phyloP scores from a whole-genome alignment of 805 yeast genomes.

The Candida schatavii region DNA sequence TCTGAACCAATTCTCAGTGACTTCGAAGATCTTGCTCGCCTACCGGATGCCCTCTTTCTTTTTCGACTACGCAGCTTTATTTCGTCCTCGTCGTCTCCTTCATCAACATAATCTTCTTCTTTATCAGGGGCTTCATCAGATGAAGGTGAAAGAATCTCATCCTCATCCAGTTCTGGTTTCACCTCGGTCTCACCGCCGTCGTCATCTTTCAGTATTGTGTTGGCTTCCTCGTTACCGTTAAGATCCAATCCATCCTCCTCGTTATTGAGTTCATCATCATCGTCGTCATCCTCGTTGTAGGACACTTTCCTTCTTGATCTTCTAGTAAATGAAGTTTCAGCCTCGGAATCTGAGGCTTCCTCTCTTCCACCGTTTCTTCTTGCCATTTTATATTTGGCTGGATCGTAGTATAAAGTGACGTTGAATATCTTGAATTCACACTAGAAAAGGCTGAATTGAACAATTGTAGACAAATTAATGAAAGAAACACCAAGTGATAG shows the following conservation, averaged over 20 bases:
- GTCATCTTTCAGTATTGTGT: conserved; percentile 7
- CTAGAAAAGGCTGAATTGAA: background rate
- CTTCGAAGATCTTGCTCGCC: background rate
- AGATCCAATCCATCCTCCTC: too few relatives aligned
- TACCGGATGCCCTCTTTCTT: conserved; percentile 9
- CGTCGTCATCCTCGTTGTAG: conserved; percentile 14
- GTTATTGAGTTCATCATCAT: conserved; percentile 13
- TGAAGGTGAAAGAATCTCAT: conserved; percentile 6
- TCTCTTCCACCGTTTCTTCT: conserved; percentile 1
- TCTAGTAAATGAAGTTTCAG: background rate
- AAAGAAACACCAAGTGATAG: too few relatives aligned
- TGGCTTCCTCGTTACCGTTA: conserved; percentile 26
- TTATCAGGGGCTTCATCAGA: conserved; percentile 8
- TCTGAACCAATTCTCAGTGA: conserved; percentile 15
- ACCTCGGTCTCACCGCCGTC: conserved; percentile 9
- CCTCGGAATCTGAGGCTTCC: conserved; percentile 2
- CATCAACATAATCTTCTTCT: conserved; percentile 16
- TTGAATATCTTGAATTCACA: background rate
- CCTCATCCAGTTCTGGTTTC: conserved; percentile 13
- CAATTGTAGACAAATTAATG: background rate
- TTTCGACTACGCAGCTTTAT: conserved; percentile 13
- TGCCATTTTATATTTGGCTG: conserved; percentile 6
- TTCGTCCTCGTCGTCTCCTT: conserved; percentile 19
- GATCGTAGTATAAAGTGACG: conserved; percentile 5
- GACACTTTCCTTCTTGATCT: conserved; percentile 5